phyloP scores from a whole-genome alignment of 192 early-diverging fungal genomes.

The Gryganskiella cystojenkinii region DNA sequence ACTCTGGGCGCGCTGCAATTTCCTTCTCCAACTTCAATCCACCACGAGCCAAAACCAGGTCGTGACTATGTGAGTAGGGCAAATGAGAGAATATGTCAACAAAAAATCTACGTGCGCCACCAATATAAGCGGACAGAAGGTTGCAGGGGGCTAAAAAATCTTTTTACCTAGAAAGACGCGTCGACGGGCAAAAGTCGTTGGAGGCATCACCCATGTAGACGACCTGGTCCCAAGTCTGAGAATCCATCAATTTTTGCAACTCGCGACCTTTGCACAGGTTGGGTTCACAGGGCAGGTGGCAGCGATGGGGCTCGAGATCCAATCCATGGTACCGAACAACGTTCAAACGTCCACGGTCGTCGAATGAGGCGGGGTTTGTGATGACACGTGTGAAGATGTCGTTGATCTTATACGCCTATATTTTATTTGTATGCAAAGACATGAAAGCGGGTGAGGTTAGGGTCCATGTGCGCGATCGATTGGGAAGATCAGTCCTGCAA shows the following conservation, averaged over 20 bases:
- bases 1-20: conserved; percentile 19
- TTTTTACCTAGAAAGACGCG: conserved; percentile 33
- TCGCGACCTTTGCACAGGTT: conserved; percentile 74
- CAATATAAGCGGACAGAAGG: too few relatives aligned
- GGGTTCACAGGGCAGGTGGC: conserved; percentile 59
- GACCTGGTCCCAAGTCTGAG: conserved; percentile 37
- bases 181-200: conserved; percentile 65
- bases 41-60: conserved; percentile 29
- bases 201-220: conserved; percentile 65
- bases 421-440: too few relatives aligned
- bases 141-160: not conserved
- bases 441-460: not conserved
- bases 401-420: conserved; percentile 60
- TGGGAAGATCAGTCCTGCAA: too few relatives aligned
- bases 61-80: not conserved
- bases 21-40: conserved; percentile 21
- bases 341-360: conserved; percentile 51
- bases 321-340: conserved; percentile 53
- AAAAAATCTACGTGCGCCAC: too few relatives aligned
- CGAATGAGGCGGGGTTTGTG: conserved; percentile 67
- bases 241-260: conserved; percentile 36
- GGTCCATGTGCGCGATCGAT: not conserved
- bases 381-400: conserved; percentile 61
- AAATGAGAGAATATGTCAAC: not conserved
- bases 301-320: conserved; percentile 55